A percentile compares a stretch with the other conserved stretches of the same genome.
Conservation (phyloP, 352 stramenopile species). For the Globisporangium spinosum region DNA sequence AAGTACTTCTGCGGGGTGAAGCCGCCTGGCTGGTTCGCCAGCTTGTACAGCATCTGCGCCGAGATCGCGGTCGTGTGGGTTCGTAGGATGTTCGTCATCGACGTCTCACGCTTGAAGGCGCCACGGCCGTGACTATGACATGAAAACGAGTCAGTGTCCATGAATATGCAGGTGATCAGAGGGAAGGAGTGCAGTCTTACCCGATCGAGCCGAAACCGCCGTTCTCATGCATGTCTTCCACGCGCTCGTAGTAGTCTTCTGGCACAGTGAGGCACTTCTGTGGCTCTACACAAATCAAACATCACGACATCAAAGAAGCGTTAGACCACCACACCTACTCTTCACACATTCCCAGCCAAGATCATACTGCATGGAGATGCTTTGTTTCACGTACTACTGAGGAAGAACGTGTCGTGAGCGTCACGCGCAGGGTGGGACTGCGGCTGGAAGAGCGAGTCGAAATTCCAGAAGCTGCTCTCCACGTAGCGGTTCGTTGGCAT, state of each 20-base stretch:
- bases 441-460: slow-evolving; percentile 99
- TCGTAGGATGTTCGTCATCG: slow-evolving; percentile 98
- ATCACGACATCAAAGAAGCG: background rate
- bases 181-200: slow-evolving; percentile 57
- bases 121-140: slow-evolving; percentile 59
- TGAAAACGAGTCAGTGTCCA: background rate
- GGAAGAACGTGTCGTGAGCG: slow-evolving; percentile 99
- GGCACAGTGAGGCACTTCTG: slow-evolving; percentile 85
- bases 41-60: slow-evolving; percentile 98
- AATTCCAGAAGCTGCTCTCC: slow-evolving; percentile 99
- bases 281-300: slow-evolving; percentile 36
- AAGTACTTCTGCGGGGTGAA: slow-evolving; percentile 99
- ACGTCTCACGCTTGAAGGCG: slow-evolving; percentile 93
- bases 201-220: slow-evolving; percentile 96
- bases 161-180: no score
- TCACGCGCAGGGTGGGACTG: slow-evolving; percentile 98
- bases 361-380: background rate
- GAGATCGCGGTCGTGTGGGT: slow-evolving; percentile 99
- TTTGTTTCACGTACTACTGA: slow-evolving; percentile 76
- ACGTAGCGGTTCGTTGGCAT: slow-evolving; percentile 99
- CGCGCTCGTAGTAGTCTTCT: slow-evolving; percentile 98
- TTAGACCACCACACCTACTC: background rate
- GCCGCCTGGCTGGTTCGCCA: slow-evolving; percentile 91
- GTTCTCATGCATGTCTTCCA: slow-evolving; percentile 98
- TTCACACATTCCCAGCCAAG: background rate